Conservation (phyloP, 2,329 filamentous ascomycete species). For the Penicillium sp. region DNA sequence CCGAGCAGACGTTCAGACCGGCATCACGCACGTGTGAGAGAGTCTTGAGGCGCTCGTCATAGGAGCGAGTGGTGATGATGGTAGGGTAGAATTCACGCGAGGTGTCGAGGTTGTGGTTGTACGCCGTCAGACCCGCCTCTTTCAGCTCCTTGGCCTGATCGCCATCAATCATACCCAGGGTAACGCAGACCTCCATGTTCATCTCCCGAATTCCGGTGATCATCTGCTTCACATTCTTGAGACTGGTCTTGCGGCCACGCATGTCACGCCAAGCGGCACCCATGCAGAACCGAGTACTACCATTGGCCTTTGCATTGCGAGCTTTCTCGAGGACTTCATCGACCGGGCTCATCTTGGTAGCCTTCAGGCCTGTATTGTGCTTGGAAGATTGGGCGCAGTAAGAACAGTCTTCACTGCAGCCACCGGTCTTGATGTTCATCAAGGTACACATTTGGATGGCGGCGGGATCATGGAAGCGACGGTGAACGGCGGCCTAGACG, state of each 20-base stretch:
- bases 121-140: constrained; percentile 78
- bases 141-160: constrained; percentile 78
- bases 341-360: constrained; percentile 73
- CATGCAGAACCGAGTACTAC: constrained; percentile 92
- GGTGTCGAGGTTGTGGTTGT: constrained; percentile 93
- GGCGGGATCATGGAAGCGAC: constrained; percentile 77
- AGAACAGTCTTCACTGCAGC: constrained; percentile 86
- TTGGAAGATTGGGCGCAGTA: constrained; percentile 89
- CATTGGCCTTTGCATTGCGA: constrained; percentile 71
- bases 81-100: constrained; percentile 83
- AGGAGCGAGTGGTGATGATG: constrained; percentile 78
- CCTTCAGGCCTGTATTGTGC: constrained; percentile 71
- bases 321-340: constrained; percentile 78
- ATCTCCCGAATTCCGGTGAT: constrained; percentile 72
- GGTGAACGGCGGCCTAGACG: constrained; percentile 68
- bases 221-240: constrained; percentile 84
- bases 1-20: constrained; percentile 85
- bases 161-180: constrained; percentile 84
- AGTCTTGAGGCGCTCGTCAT: constrained; percentile 81
- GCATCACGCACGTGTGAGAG: constrained; percentile 76
- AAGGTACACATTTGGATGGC: constrained; percentile 89
- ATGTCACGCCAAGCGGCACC: constrained; percentile 92
- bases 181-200: constrained; percentile 92
- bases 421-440: constrained; percentile 95
- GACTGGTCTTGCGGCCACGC: constrained; percentile 77